Evolutionary conservation across 306 rosid genomes (phyloP), one percentile per base, ranked within the genome.

Genomic region (Oxytropis ochrocephala): DNA sequence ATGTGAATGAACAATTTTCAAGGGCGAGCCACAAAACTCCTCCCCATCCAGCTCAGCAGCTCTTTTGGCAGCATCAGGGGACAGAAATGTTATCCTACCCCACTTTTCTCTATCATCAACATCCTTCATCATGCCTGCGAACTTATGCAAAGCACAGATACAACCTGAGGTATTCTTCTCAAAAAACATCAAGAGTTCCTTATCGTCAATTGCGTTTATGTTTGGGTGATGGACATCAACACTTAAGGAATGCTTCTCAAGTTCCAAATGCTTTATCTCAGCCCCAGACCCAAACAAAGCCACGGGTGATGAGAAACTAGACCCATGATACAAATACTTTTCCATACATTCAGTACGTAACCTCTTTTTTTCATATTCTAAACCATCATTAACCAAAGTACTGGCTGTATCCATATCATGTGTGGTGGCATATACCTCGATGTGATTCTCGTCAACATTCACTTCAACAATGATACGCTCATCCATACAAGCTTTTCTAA

Each of bases 201-300:
- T 94, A 43, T 88, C 97, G 18, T 80, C 86, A 79, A 85, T 55
- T 56, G 77, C 79, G 65, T 70, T 85, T 32, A 73, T 56, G 71
- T 89, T 81, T 39, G 92, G 73, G 80, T 75, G 84, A 73, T 29
- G 71, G 50, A 91, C 79, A 60, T 94, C 92, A 74, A 94, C 85
- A 68, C 89, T 84, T 85, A 89, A 81, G 74, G 69, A 88, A 67
- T 86, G 85, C 70, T 89, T 90, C 54, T 80, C 87, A 83, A 89
- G 89, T 78, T 94, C 97, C 82, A 94, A 74, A 84, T 91, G 95
- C 87, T 83, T 91, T 83, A 94, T 89, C 84, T 80, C 85, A 53
- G 87, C 99, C 75, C 99, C 99, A 48, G 92, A 84, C 66, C 99
- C 99, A 79, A 94, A 87, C 80, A 94, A 73, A 18, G 97, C 97